Percentiles rank a stretch among this genome's conserved stretches.
Evolutionary conservation across 371 early-diverging fungal species (phyloP).

Genomic region (Nematocida parisii): DNA sequence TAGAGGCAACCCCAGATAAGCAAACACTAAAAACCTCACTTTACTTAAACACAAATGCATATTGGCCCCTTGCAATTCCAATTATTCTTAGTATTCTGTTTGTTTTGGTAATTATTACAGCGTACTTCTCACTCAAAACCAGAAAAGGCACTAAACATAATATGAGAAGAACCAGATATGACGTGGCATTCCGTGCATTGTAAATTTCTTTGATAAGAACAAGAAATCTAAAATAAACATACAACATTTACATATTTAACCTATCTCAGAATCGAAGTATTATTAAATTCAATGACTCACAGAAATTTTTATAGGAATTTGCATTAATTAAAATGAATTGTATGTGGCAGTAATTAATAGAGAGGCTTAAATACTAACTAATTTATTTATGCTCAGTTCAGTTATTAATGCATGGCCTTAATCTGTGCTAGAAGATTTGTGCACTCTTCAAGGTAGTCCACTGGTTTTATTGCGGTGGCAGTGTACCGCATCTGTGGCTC

Average conservation of each 20-base stretch:
- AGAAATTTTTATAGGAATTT: no score
- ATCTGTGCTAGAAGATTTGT: neutral
- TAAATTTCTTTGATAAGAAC: neutral
- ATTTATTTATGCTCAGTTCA: neutral
- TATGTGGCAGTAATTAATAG: no score
- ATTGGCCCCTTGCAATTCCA: constrained; percentile 53
- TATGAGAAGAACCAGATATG: constrained; percentile 27
- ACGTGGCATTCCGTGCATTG: constrained; percentile 38
- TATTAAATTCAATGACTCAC: no score
- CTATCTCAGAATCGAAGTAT: neutral
- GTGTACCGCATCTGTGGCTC: constrained; percentile 26
- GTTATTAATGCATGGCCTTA: neutral
- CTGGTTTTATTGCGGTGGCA: neutral
- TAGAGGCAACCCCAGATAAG: constrained; percentile 27
- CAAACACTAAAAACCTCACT: constrained; percentile 46
- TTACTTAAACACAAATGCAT: constrained; percentile 50
- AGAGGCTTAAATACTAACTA: no score
- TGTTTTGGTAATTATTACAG: constrained; percentile 40
- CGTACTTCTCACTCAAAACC: constrained; percentile 45
- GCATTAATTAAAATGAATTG: no score
- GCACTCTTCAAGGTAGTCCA: constrained; percentile 29
- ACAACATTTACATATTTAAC: neutral
- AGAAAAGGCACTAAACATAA: constrained; percentile 27
- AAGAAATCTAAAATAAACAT: neutral
- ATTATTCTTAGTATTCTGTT: constrained; percentile 50